Base-by-base conservation (phyloP, 495 filamentous ascomycete species). In the Neurospora sp. region DNA sequence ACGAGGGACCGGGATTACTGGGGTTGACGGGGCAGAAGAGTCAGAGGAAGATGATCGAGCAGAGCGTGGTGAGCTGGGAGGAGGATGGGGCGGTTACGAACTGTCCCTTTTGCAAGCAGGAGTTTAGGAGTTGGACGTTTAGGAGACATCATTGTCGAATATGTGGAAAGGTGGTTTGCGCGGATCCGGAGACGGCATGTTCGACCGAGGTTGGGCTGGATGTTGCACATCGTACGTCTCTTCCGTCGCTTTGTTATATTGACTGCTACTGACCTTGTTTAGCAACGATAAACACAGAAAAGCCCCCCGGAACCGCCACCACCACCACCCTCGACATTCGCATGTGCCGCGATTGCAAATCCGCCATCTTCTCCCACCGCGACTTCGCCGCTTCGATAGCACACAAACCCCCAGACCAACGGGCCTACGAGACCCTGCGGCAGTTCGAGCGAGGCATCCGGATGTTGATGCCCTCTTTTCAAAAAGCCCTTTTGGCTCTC, bases 41-140 rank as follows among this genome's bases (percentile, higher is more conserved):
- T 71, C 91, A 92, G 71, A 86, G 92, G 45, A 94, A 96, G 80
- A 76, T 86, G 16, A 82, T 98, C 9, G 96, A 99, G 81, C 96
- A 99, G 77, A 93, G 91, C 0, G 87, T 99, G 17, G 93, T 98
- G 20, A 91, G 90, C 16, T 99, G 96, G 96, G 92, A 99, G 79
- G 96, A 98, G 68, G 96, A 98, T 82, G 86, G 90, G 0, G 88
- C 83, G 61, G 94, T 99, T 27, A 70, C 85, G 5, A 89, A 88
- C 68, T 99, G 96, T 74, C 96, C 96, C 3, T 96, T 97, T 76
- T 99, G 96, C 76, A 91, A 94, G 76, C 96, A 98, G 76, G 93
- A 97, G 70, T 99, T 99, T 81, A 89, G 93, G 1, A 89, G 87
- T 37, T 97, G 97, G 84, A 89, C 92, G 2, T 94, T 97, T 75